Evolutionary conservation across 257 asterid genomes (phyloP), one percentile per base, ranked within the genome.

Genomic region (Fraxinus anomala): DNA sequence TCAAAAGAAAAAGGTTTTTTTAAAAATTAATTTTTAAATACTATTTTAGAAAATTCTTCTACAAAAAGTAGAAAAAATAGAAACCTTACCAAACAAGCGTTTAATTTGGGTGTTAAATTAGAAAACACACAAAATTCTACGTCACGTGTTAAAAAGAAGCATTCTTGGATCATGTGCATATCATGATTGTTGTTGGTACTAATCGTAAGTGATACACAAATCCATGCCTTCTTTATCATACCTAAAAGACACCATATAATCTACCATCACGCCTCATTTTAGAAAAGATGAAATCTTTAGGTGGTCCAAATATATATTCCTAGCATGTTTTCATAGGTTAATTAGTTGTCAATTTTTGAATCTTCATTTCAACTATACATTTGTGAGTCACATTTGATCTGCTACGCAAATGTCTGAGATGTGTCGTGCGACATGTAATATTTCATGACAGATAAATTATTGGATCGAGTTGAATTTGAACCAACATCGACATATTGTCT

Each of bases 81-180:
- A 37, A 37, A 37, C 8, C 11, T 7, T 1, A 37, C 2, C 2
- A 37, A 6, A 37, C 10, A 37, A 37, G 42, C 42, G 11, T 37
- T 37, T 37, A 7, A 1, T 37, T 37, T 37, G 42, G 42, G 11
- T 37, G 11, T 37, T 37, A 7, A 37, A 37, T 7, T 1, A 37
- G 1, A 40, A 40, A 40, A 21, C 28, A 6, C 30, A n/a, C 12
- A 21, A 21, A 21, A 59, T n/a, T 6, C 30, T 56, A 21, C 0
- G 0, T 6, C 67, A 21, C 6, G 16, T 59, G 67, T n/a, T 59
- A 23, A 42, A 72, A 72, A 79, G 42, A 33, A 73, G 42, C 36
- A 72, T n/a, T 63, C 68, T 82, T 21, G 74, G 83, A 72, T 83
- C 83, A 80, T 56, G 82, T 72, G 75, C 73, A 70, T 75, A 34